Conservation (phyloP, 495 filamentous ascomycete genomes). For the Tetracladium marchalianum region DNA sequence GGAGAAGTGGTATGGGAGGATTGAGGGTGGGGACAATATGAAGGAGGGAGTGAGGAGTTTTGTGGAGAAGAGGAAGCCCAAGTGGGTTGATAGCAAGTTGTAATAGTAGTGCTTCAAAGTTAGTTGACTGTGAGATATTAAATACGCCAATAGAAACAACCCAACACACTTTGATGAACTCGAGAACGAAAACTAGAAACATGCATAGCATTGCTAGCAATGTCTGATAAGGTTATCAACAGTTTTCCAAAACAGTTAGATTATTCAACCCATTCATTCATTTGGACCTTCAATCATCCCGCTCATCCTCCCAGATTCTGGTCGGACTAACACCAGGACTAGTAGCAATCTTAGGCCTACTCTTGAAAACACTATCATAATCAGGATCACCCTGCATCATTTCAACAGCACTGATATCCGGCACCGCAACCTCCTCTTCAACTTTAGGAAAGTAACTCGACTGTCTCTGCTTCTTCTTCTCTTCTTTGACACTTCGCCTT, state of each 20-base stretch:
- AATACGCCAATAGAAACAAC: too few species aligned
- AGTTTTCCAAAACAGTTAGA: too few species aligned
- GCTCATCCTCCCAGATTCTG: conserved; percentile 10
- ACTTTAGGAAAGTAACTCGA: conserved; percentile 19
- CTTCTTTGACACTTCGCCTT: conserved; percentile 35
- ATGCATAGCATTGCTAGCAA: too few species aligned
- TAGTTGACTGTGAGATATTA: not conserved
- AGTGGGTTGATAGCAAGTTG: conserved; percentile 66
- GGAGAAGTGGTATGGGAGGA: conserved; percentile 44
- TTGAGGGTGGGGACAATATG: conserved; percentile 64
- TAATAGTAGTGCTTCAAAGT: conserved; percentile 22
- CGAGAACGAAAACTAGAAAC: too few species aligned
- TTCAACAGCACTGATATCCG: conserved; percentile 14
- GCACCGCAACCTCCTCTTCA: conserved; percentile 14
- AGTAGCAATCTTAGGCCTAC: conserved; percentile 63
- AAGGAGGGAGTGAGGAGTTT: conserved; percentile 70
- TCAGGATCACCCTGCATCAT: conserved; percentile 60
- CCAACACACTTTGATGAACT: too few species aligned
- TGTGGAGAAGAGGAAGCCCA: conserved; percentile 64
- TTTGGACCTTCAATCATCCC: not conserved
- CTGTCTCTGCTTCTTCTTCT: conserved; percentile 28
- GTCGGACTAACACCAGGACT: conserved; percentile 45
- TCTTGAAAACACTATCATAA: conserved; percentile 80
- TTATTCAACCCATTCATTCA: not conserved
- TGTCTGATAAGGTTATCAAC: too few species aligned